Conservation (phyloP, 352 stramenopile genomes). For the Phytophthora idaei region DNA sequence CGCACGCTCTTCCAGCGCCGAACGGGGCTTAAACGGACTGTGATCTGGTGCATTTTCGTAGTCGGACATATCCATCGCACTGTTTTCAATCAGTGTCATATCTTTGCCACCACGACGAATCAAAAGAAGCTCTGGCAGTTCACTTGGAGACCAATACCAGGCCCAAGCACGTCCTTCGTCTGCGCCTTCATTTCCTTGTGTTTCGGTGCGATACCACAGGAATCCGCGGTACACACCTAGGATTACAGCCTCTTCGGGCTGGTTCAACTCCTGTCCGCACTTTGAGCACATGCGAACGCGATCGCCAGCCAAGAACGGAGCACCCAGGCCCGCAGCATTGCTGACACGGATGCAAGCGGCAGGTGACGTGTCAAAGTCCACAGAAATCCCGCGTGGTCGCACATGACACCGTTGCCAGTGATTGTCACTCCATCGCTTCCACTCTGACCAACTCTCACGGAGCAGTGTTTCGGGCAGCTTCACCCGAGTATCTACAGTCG, state of each 20-base stretch:
- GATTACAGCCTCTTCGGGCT: conserved; percentile 96
- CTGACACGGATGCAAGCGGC: conserved; percentile 90
- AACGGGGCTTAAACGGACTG: conserved; percentile 49
- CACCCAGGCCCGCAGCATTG: conserved; percentile 85
- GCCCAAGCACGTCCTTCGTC: conserved; percentile 93
- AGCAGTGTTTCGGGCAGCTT: conserved; percentile 67
- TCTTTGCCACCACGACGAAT: conserved; percentile 85
- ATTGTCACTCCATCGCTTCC: conserved; percentile 85
- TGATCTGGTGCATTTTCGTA: conserved; percentile 40
- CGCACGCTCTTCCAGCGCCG: conserved; percentile 55
- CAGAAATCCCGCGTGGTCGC: conserved; percentile 86
- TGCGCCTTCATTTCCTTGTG: conserved; percentile 95
- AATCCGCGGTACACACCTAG: conserved; percentile 92
- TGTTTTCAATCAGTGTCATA: conserved; percentile 87
- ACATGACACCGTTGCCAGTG: conserved; percentile 83
- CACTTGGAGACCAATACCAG: conserved; percentile 95
- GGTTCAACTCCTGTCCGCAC: conserved; percentile 94
- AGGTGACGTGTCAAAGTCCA: conserved; percentile 94
- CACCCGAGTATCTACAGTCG: conserved; percentile 22
- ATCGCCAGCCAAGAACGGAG: conserved; percentile 93
- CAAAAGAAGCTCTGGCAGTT: conserved; percentile 86
- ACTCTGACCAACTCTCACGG: conserved; percentile 79
- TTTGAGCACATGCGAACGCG: conserved; percentile 94
- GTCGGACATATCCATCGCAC: conserved; percentile 65
- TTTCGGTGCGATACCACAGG: conserved; percentile 96